These are phyloP conservation scores for Nelumbo lutea DNA, from an alignment of 164 flowering plant species.

Conservation along the genomic window DNA sequence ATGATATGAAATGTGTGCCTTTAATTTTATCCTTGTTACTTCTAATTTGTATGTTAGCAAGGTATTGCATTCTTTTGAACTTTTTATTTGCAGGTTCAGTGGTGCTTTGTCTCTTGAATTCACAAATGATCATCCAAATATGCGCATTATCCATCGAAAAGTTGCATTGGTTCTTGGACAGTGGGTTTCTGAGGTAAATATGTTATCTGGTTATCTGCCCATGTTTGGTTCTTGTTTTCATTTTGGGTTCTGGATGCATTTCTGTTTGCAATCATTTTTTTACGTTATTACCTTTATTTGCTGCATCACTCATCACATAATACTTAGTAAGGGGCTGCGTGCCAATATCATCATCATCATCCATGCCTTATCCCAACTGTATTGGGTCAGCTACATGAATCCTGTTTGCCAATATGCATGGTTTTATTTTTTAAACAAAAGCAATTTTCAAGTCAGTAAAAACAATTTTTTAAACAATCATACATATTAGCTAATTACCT, in stretches of 20 bases:
- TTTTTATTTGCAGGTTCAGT: constrained; percentile 57
- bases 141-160: constrained; percentile 82
- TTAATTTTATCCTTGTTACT: not conserved
- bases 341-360: too few species aligned
- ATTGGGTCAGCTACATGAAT: too few species aligned
- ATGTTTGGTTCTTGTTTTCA: not conserved
- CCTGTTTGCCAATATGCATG: too few species aligned
- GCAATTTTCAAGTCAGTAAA: too few species aligned
- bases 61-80: not conserved
- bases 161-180: constrained; percentile 90
- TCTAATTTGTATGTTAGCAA: too few species aligned
- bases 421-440: too few species aligned
- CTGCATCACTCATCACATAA: not conserved
- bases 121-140: constrained; percentile 82
- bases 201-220: not conserved
- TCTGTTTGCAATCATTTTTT: not conserved
- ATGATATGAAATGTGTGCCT: not conserved
- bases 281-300: not conserved
- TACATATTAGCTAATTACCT: too few species aligned
- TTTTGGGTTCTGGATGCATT: not conserved
- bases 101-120: constrained; percentile 80
- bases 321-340: too few species aligned
- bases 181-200: constrained; percentile 94
- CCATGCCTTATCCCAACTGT: too few species aligned
- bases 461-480: too few species aligned